Evolutionary conservation across 495 filamentous ascomycete genomes (phyloP), one percentile per base, ranked within the genome.

Genomic region (Xylaria castorea): DNA sequence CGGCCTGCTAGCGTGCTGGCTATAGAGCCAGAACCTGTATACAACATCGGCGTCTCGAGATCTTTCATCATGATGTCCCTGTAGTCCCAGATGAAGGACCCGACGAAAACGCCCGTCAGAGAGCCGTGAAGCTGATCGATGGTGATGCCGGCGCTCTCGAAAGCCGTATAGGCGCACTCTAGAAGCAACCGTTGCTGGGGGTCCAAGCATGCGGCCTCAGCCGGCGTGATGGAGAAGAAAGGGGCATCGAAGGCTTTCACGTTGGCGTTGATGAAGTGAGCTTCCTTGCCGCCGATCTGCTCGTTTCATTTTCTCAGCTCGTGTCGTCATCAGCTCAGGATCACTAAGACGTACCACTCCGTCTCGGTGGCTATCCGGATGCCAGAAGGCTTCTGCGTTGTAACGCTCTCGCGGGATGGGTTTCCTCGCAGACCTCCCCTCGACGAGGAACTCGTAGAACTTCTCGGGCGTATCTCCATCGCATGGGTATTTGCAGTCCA

Each of bases 361-460:
- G n/a, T 51, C 48, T 51, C 48, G 48, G 48, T 51, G 48, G n/a
- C 11, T 51, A 51, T 51, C 48, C n/a, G 48, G 48, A 51, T 51
- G 48, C 48, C 48, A 51, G n/a, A 51, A 51, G 48, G 48, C 48
- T 25, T 81, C 75, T 2, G 83, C 71, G 58, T 38, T 32, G 58
- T 34, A 61, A 73, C 25, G 25, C 38, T 30, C n/a, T 62, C 12
- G 55, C n/a, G 34, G 22, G 8, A 87, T 79, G 7, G 79, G 71
- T 11, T 80, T 62, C 82, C 72, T 14, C 14, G 82, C 80, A 36
- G 77, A 78, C 2, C 80, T 72, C 14, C 80, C 79, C 42, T 80
- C 70, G 38, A 81, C 73, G 34, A 87, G 68, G 42, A 85, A 71
- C 25, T 87, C 79, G 84, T 86, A 88, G 34, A 88, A 81, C 20